Evolutionary conservation across 495 filamentous ascomycete genomes (phyloP).

Genomic region (Podospora pseudopauciseta): DNA sequence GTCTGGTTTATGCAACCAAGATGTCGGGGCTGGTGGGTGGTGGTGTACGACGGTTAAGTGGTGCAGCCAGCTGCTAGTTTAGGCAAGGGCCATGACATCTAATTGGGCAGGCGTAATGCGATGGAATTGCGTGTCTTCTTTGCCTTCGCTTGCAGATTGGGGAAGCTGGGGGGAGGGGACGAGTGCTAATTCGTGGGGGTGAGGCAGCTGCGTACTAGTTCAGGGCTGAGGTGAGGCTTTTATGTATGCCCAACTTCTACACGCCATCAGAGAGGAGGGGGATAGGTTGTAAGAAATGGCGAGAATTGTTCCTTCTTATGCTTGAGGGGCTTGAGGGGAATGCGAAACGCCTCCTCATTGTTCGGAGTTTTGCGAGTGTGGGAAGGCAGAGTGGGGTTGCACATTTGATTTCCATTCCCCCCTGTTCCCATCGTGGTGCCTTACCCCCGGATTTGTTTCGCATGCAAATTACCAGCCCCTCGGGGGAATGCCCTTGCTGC

Average conservation of each 20-base stretch:
- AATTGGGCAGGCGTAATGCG: not conserved
- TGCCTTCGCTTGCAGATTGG: not conserved
- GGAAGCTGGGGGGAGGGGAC: not conserved
- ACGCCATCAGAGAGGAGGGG: not conserved
- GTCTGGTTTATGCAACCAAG: not conserved
- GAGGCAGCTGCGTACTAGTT: not conserved
- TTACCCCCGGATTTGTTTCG: slow-evolving; percentile 1
- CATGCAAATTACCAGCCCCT: slow-evolving; percentile 3
- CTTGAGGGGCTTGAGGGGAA: not conserved
- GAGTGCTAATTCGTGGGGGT: not conserved
- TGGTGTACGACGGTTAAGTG: not conserved
- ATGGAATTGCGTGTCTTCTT: not conserved
- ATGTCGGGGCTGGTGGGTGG: not conserved
- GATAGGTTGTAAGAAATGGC: not conserved
- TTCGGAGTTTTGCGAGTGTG: not conserved
- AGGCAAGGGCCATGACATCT: not conserved
- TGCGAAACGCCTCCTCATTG: not conserved
- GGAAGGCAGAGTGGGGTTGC: not conserved
- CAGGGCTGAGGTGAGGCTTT: not conserved
- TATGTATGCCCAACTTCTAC: not conserved
- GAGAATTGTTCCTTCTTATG: not conserved
- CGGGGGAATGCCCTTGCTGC: not conserved
- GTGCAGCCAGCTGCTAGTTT: not conserved
- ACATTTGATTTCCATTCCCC: not conserved
- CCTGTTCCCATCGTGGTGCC: not conserved